A percentile compares a stretch with the other conserved stretches of the same genome.
These are phyloP conservation scores for Calocybe cyanea DNA, from an alignment of 768 basidiomycete genomes.

Conservation along the genomic window DNA sequence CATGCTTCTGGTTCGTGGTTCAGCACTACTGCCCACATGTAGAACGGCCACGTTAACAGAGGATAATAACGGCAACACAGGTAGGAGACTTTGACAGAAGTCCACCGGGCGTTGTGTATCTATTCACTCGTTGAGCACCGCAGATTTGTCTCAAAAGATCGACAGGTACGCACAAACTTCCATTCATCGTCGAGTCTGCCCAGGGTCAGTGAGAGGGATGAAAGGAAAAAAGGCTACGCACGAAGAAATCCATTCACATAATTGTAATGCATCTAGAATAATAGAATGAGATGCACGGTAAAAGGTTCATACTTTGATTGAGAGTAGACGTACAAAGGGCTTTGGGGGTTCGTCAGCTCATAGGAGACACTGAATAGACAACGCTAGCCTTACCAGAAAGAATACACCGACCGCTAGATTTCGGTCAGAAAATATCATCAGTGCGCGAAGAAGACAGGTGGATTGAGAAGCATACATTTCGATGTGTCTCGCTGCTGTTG, in stretches of 20 bases:
- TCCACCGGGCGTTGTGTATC: slow-evolving; percentile 21
- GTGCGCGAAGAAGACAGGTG: not conserved
- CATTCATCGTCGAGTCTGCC: slow-evolving; percentile 21
- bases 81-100: slow-evolving; percentile 19
- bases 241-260: slow-evolving; percentile 24
- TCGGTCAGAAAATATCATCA: not conserved
- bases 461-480: not conserved
- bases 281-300: too few relatives aligned
- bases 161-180: slow-evolving; percentile 11
- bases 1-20: slow-evolving; percentile 19
- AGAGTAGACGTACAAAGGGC: slow-evolving; percentile 1
- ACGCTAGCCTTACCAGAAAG: not conserved
- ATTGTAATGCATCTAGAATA: slow-evolving; percentile 20
- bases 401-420: not conserved
- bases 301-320: too few relatives aligned
- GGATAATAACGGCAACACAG: slow-evolving; percentile 25
- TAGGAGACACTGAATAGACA: not conserved
- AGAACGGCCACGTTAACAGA: slow-evolving; percentile 19
- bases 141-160: not conserved
- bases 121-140: not conserved
- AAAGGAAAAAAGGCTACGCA: slow-evolving; percentile 8
- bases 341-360: not conserved
- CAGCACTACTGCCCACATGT: slow-evolving; percentile 21
- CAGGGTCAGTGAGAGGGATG: not conserved
- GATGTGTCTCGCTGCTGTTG: not conserved